Evolutionary conservation across 2,329 filamentous ascomycete genomes (phyloP).

Genomic region (Alternaria gansuensis): DNA sequence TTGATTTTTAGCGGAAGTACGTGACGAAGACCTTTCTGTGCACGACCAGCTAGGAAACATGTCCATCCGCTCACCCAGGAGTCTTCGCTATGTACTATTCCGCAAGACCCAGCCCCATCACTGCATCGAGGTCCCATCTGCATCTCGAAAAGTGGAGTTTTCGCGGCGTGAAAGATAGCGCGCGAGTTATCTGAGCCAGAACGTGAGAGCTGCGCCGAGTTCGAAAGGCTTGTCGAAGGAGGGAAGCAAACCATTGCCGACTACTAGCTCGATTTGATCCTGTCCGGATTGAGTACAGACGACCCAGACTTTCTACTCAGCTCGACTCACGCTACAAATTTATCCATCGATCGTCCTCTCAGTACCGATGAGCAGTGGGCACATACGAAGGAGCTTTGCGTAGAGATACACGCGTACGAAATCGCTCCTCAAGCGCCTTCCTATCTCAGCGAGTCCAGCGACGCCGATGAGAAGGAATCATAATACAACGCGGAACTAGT

Average conservation of each 20-base stretch:
- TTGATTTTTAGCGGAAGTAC: background rate
- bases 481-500: background rate
- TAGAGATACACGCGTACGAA: background rate
- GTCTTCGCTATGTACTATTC: background rate
- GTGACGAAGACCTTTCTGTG: background rate
- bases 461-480: too few species aligned
- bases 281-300: constrained; percentile 7
- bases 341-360: background rate
- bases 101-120: background rate
- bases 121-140: background rate
- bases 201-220: constrained; percentile 13
- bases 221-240: constrained; percentile 22
- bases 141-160: background rate
- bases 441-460: background rate
- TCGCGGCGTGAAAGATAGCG: background rate
- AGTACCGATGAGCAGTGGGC: background rate
- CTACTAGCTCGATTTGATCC: constrained; percentile 24
- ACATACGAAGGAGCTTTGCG: background rate
- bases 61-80: too few species aligned
- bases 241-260: constrained; percentile 26
- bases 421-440: background rate
- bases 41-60: background rate
- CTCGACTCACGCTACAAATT: constrained; percentile 14
- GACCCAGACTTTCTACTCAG: constrained; percentile 1
- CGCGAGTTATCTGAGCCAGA: constrained; percentile 2